phyloP scores from a whole-genome alignment of 768 basidiomycete genomes.

The Xerocomus brunneocitrinus region DNA sequence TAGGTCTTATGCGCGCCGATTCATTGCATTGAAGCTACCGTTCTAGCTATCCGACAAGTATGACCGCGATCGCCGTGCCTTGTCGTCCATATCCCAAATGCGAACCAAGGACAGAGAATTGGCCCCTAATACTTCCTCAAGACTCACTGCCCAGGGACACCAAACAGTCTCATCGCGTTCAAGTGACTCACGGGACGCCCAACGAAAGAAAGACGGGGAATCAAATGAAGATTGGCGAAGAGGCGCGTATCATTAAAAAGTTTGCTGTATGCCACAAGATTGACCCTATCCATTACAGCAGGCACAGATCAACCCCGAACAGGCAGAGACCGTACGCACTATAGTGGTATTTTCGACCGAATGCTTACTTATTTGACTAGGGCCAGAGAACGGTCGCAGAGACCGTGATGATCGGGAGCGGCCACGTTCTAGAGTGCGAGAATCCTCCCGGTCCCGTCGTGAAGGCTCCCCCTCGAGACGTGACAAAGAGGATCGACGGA shows the following conservation, averaged over 20 bases:
- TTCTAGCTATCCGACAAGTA: slow-evolving; percentile 79
- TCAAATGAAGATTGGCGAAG: slow-evolving; percentile 81
- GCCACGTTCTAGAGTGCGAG: slow-evolving; percentile 59
- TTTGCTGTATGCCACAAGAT: not conserved
- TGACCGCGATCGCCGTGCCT: slow-evolving; percentile 72
- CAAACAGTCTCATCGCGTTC: slow-evolving; percentile 43
- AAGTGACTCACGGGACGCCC: slow-evolving; percentile 53
- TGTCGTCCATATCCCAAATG: slow-evolving; percentile 43
- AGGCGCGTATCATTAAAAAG: slow-evolving; percentile 43
- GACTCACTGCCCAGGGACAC: slow-evolving; percentile 35
- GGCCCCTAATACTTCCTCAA: slow-evolving; percentile 44
- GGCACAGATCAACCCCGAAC: slow-evolving; percentile 48
- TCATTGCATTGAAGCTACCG: slow-evolving; percentile 4
- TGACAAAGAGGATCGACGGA: slow-evolving; percentile 40
- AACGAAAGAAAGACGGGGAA: slow-evolving; percentile 69
- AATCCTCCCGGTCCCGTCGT: slow-evolving; percentile 56
- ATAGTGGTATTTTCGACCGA: not conserved
- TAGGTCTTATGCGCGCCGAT: not conserved
- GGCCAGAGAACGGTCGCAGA: slow-evolving; percentile 49
- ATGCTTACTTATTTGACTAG: slow-evolving; percentile 30
- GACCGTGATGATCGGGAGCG: slow-evolving; percentile 62
- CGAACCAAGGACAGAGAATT: slow-evolving; percentile 66
- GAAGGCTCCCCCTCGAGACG: slow-evolving; percentile 53
- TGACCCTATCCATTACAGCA: slow-evolving; percentile 17
- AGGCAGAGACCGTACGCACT: slow-evolving; percentile 54